phyloP scores from a whole-genome alignment of 805 yeast species.

The Ogataea pini region DNA sequence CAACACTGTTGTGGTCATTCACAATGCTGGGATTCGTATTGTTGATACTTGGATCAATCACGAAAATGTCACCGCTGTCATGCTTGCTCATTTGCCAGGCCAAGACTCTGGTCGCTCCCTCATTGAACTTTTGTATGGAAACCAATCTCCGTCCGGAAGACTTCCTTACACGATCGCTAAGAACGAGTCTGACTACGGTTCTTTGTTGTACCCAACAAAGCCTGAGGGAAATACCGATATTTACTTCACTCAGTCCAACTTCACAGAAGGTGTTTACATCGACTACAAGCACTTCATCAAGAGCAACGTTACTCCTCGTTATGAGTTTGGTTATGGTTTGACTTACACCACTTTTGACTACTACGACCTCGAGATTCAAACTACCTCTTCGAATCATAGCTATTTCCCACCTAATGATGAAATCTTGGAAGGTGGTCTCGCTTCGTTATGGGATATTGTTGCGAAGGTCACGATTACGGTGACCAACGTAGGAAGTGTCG shows the following conservation, averaged over 20 bases:
- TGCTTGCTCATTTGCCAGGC: slow-evolving; percentile 39
- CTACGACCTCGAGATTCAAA: slow-evolving; percentile 20
- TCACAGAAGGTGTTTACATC: slow-evolving; percentile 49
- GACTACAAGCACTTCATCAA: slow-evolving; percentile 63
- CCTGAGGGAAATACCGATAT: slow-evolving; percentile 33
- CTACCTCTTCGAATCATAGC: slow-evolving; percentile 1
- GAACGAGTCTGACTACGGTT: slow-evolving; percentile 43
- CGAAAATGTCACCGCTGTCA: slow-evolving; percentile 58
- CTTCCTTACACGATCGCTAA: slow-evolving; percentile 65
- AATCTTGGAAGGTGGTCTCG: slow-evolving; percentile 39
- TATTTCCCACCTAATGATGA: slow-evolving; percentile 10
- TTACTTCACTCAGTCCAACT: slow-evolving; percentile 43
- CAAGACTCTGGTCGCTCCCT: slow-evolving; percentile 56
- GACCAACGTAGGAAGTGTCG: slow-evolving; percentile 39
- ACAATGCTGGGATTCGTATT: slow-evolving; percentile 60
- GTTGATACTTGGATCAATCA: slow-evolving; percentile 56
- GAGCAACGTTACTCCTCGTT: slow-evolving; percentile 55
- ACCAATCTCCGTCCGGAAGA: slow-evolving; percentile 61
- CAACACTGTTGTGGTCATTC: slow-evolving; percentile 62
- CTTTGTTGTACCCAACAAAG: slow-evolving; percentile 36
- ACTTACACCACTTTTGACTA: slow-evolving; percentile 50
- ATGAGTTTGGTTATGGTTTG: slow-evolving; percentile 63
- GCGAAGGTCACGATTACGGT: slow-evolving; percentile 41
- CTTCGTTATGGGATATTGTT: slow-evolving; percentile 44
- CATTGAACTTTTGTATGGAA: slow-evolving; percentile 61